Conservation (phyloP, 441 rosid species). For the Daphne laureola region DNA sequence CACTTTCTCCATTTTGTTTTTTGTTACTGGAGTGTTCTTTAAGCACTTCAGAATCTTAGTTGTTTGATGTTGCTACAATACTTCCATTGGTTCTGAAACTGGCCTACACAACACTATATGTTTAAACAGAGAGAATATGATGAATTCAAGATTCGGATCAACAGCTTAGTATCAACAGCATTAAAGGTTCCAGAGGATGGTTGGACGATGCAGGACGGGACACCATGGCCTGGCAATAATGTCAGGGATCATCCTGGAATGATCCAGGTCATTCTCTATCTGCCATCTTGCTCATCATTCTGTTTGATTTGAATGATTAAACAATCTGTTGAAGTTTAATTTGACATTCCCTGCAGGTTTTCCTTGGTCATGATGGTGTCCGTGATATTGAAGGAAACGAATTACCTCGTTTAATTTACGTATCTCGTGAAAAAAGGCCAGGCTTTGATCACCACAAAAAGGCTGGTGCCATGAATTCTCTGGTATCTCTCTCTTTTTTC, state of each 20-base stretch:
- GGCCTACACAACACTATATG: not conserved
- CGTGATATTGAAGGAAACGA: slow-evolving; percentile 81
- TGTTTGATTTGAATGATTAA: not conserved
- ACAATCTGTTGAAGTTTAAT: not conserved
- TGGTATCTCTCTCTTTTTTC: slow-evolving; percentile 36
- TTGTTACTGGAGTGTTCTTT: no score
- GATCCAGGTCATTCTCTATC: slow-evolving; percentile 62
- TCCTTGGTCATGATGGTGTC: slow-evolving; percentile 80
- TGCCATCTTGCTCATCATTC: no score
- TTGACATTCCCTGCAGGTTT: slow-evolving; percentile 37
- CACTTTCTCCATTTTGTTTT: slow-evolving; percentile 7
- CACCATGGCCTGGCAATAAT: slow-evolving; percentile 96
- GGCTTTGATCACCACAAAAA: slow-evolving; percentile 96
- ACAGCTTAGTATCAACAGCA: slow-evolving; percentile 80
- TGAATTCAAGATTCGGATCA: slow-evolving; percentile 79
- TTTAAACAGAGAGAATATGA: slow-evolving; percentile 84
- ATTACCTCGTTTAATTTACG: slow-evolving; percentile 80
- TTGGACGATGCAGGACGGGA: slow-evolving; percentile 99
- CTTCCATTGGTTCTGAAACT: slow-evolving; percentile 7
- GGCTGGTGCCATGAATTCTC: slow-evolving; percentile 96
- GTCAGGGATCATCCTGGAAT: slow-evolving; percentile 96
- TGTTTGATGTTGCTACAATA: not conserved
- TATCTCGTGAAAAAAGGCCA: slow-evolving; percentile 96
- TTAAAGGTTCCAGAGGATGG: slow-evolving; percentile 98
- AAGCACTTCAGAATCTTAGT: not conserved